Evolutionary conservation across 345 rosid genomes (phyloP), one percentile per base, ranked within the genome.

Genomic region (Mercurialis annua): DNA sequence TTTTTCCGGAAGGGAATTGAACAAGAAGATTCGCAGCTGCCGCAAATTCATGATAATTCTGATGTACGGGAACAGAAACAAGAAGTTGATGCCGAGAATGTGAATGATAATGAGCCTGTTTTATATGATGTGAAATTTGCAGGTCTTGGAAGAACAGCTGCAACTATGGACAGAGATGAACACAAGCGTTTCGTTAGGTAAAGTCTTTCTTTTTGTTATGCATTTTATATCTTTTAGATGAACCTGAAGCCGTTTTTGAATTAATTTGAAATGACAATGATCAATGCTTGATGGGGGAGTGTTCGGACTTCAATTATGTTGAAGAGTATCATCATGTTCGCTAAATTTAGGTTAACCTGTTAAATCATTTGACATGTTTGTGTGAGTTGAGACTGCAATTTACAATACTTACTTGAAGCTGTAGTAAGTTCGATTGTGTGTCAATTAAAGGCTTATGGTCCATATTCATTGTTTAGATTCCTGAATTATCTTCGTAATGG

Each of bases 121-220:
- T 59, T 71, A 5, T 88, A 80, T 54, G 71, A 78, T 46, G 64
- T 78, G 6, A 90, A 77, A 51, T 78, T 85, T 47, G 74, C 78
- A 20, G 89, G 87, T 27, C 90, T 89, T 10, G 98, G 92, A 48
- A 81, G 83, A 40, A 80, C 86, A 0, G 70, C 81, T 65, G 95
- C 86, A 58, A 36, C 74, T 29, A 42, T 82, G 36, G 96, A 91
- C 77, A 76, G 67, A 47, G 76, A 82, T 26, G 90, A 94, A 68
- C 92, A 89, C 44, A 89, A 85, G 73, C 98, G 91, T 62, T 77
- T 87, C 66, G 98, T 94, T 75, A 85, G 93, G 99, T 91, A 77
- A 71, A 52, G 64, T 59, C 0, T 33, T 14, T 27, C 33, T 38
- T 36, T 15, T 38, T 20, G 6, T 7, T 4, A 20, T 10, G 10